Evolutionary conservation across 139 green algal species (phyloP).

Genomic region (Picochlorum sp.): DNA sequence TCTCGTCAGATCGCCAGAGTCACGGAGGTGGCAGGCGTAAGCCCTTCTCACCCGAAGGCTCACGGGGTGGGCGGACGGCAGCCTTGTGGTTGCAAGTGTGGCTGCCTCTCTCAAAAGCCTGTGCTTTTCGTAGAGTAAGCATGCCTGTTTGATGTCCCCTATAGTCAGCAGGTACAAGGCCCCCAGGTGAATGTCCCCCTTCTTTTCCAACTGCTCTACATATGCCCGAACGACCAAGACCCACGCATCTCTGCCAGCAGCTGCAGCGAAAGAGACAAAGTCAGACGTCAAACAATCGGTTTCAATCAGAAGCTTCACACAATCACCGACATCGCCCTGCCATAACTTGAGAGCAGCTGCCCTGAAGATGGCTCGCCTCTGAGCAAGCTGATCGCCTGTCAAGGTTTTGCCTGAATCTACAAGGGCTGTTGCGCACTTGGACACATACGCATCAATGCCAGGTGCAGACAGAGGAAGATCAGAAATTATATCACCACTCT

Average conservation of each 20-base stretch:
- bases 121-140: conserved; percentile 10
- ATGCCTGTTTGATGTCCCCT: conserved; percentile 14
- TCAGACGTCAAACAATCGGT: conserved; percentile 25
- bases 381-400: not conserved
- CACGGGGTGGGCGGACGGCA: conserved; percentile 18
- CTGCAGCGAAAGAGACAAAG: conserved; percentile 31
- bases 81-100: conserved; percentile 5
- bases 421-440: too few species aligned
- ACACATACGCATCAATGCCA: too few species aligned
- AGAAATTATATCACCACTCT: too few species aligned
- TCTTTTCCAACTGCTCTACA: conserved; percentile 20
- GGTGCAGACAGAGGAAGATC: too few species aligned
- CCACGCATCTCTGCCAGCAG: conserved; percentile 21
- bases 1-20: conserved; percentile 6
- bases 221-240: conserved; percentile 13
- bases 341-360: conserved; percentile 18
- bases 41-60: conserved; percentile 8
- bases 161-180: conserved; percentile 22
- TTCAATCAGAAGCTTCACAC: conserved; percentile 16
- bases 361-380: not conserved
- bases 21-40: conserved; percentile 12
- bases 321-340: conserved; percentile 20
- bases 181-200: conserved; percentile 9
- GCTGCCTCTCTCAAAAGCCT: conserved; percentile 23
- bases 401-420: too few species aligned